Base-by-base conservation (phyloP, 495 filamentous ascomycete genomes). In the Aspergillus sclerotiicarbonarius region DNA sequence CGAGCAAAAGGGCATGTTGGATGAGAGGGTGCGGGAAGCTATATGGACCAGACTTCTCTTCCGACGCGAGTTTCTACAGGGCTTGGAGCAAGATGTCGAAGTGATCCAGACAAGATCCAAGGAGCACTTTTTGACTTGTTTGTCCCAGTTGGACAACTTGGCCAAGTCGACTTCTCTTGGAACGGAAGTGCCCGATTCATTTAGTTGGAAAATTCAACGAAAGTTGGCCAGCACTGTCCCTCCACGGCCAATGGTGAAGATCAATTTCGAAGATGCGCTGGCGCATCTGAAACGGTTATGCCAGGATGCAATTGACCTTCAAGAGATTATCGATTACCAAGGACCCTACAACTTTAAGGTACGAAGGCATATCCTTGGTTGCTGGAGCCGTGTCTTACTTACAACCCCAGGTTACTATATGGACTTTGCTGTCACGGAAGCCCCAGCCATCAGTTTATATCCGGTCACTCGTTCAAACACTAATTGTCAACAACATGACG, bases 191-290 rank as follows among this genome's bases (percentile, higher is more conserved):
- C 79, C 84, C 12, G 84, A 87, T 37, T 83, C 94, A 2, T 98
- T 96, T 70, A 96, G 91, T 63, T 82, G 85, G 32, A 96, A 95
- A 70, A 81, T 98, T 10, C 94, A 98, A 67, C 83, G 95, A 12
- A 87, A 85, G 59, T 75, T 98, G 6, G 91, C 94, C 8, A 96
- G 91, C 64, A 96, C 90, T 5, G 90, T 96, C 52, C 94, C 94
- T 4, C 95, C 94, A 21, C 85, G 93, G 25, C 91, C 93, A 7
- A 92, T 97, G 62, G 89, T 96, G 15, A 81, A 88, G 31, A 80
- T 90, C 33, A 82, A 79, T 39, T 85, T 88, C 51, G 83, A 86
- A 19, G 85, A 90, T 65, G 90, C 92, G 6, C 80, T 85, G 60
- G 72, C 72, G 55, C 85, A 89, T 62, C 78, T 96, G 62, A 82